These are phyloP conservation scores for Pythium periplocum DNA, from an alignment of 352 stramenopile genomes.

Conservation along the genomic window DNA sequence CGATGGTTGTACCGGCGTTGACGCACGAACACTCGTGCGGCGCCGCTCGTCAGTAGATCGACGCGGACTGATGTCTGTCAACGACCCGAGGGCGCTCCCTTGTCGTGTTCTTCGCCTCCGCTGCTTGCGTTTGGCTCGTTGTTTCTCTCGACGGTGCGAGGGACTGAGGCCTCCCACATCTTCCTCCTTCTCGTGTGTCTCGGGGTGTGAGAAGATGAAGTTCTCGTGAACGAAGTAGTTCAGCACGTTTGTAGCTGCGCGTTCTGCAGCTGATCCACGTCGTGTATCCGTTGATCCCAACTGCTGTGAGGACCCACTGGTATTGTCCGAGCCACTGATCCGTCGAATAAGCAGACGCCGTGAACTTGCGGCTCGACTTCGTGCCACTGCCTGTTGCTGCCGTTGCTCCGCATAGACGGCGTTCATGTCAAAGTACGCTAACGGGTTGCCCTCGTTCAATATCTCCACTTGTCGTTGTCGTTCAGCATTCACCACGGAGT, in stretches of 20 bases:
- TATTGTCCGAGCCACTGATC: too few species aligned
- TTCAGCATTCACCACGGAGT: slow-evolving; percentile 30
- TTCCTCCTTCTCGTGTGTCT: slow-evolving; percentile 1
- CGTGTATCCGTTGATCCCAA: too few species aligned
- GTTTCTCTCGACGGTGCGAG: too few species aligned
- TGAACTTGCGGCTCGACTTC: slow-evolving; percentile 19
- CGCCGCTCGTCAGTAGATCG: too few species aligned
- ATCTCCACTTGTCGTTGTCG: slow-evolving; percentile 20
- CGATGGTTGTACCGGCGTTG: not conserved
- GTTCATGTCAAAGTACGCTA: slow-evolving; percentile 45
- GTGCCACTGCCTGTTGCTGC: slow-evolving; percentile 16
- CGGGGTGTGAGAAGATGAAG: slow-evolving; percentile 60
- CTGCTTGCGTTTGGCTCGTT: not conserved
- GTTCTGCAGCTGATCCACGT: not conserved
- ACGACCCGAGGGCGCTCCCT: too few species aligned
- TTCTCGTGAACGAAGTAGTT: slow-evolving; percentile 60
- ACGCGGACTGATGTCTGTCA: too few species aligned
- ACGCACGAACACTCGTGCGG: too few species aligned
- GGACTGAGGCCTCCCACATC: slow-evolving; percentile 2
- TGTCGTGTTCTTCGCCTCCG: not conserved
- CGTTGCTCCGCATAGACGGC: slow-evolving; percentile 24
- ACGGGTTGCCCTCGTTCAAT: slow-evolving; percentile 57
- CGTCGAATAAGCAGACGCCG: slow-evolving; percentile 14
- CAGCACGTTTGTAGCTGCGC: slow-evolving; percentile 21
- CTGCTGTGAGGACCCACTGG: too few species aligned